phyloP scores from a whole-genome alignment of 106 monocot genomes.

The Iris macrosiphon region DNA sequence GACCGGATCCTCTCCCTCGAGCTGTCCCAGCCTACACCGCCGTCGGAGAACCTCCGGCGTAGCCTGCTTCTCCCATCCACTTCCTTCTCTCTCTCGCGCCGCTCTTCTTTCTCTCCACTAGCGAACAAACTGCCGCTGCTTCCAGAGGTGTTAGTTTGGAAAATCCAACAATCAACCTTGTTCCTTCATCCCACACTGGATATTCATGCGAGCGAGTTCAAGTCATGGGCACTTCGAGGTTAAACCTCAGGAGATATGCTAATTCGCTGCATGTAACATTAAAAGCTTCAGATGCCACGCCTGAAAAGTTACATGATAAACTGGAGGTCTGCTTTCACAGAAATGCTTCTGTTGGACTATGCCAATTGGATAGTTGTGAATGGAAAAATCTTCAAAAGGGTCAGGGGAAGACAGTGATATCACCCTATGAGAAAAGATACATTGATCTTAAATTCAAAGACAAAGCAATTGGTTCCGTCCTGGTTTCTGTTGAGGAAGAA shows the following conservation, averaged over 20 bases:
- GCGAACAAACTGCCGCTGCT: slow-evolving; percentile 1
- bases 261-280: slow-evolving; percentile 36
- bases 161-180: slow-evolving; percentile 34
- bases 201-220: slow-evolving; percentile 54
- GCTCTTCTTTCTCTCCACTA: slow-evolving; percentile 10
- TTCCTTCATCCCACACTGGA: slow-evolving; percentile 19
- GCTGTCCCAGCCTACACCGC: no score
- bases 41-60: no score
- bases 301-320: slow-evolving; percentile 49
- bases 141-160: slow-evolving; percentile 5
- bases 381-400: slow-evolving; percentile 66
- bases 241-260: slow-evolving; percentile 57
- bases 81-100: slow-evolving; percentile 3
- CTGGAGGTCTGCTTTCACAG: slow-evolving; percentile 70
- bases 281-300: slow-evolving; percentile 45
- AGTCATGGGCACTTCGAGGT: slow-evolving; percentile 50
- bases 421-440: slow-evolving; percentile 69
- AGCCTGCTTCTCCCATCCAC: slow-evolving; percentile 4
- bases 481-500: slow-evolving; percentile 52
- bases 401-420: slow-evolving; percentile 51
- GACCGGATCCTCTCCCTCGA: no score
- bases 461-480: slow-evolving; percentile 30
- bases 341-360: slow-evolving; percentile 62
- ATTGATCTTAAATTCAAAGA: slow-evolving; percentile 53
- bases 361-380: slow-evolving; percentile 51